Conservation (phyloP, 139 green algal species). For the Tetraselmis striata region DNA sequence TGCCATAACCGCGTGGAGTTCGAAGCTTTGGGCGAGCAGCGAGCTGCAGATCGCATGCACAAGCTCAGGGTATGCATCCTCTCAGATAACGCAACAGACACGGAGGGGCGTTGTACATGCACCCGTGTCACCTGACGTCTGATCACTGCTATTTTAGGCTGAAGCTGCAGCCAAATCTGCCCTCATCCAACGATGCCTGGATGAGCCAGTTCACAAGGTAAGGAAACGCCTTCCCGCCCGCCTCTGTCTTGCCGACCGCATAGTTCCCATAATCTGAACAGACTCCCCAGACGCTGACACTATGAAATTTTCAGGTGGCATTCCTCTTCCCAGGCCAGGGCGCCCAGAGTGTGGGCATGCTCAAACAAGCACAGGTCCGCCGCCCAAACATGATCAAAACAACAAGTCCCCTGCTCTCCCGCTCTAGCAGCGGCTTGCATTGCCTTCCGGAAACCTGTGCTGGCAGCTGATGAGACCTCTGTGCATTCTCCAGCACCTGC, state of each 20-base stretch:
- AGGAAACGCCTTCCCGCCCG: too few relatives aligned
- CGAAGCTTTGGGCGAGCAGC: neutral
- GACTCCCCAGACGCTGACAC: too few relatives aligned
- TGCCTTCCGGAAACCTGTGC: too few relatives aligned
- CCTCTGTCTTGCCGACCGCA: too few relatives aligned
- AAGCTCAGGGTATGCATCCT: neutral
- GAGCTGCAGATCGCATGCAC: neutral
- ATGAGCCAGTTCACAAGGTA: neutral
- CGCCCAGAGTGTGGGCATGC: constrained; percentile 87
- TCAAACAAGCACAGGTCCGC: constrained; percentile 34
- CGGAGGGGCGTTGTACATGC: neutral
- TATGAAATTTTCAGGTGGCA: too few relatives aligned
- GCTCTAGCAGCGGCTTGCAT: too few relatives aligned
- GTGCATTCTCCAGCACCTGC: constrained; percentile 56
- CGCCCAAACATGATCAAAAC: too few relatives aligned
- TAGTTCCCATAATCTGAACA: too few relatives aligned
- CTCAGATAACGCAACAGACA: neutral
- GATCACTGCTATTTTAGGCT: neutral
- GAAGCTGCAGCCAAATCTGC: neutral
- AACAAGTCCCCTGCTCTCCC: too few relatives aligned
- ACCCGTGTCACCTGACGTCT: neutral
- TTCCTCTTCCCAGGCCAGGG: constrained; percentile 90
- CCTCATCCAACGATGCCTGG: neutral
- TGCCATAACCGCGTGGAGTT: neutral
- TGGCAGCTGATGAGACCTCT: too few relatives aligned